phyloP scores from a whole-genome alignment of 2,329 filamentous ascomycete species.

The Botrytis hyacinthi region DNA sequence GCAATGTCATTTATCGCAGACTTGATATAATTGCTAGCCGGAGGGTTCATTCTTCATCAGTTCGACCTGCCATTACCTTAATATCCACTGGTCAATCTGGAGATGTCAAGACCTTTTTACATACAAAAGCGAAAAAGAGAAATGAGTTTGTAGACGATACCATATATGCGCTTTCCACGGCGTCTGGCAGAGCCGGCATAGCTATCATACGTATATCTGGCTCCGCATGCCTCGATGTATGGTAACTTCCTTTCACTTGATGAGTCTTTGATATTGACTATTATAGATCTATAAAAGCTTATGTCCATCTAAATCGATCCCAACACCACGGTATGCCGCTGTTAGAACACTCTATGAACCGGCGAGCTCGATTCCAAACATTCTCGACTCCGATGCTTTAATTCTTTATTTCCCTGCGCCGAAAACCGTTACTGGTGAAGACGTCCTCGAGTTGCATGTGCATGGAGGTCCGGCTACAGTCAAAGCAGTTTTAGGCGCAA shows the following conservation, averaged over 20 bases:
- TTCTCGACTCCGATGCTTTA: constrained; percentile 66
- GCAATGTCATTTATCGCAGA: background rate
- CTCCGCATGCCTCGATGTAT: constrained; percentile 65
- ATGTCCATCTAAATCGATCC: constrained; percentile 54
- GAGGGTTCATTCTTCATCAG: background rate
- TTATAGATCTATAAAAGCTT: constrained; percentile 61
- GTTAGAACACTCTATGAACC: constrained; percentile 73
- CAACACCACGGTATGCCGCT: constrained; percentile 62
- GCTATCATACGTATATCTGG: constrained; percentile 88
- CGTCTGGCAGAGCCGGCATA: constrained; percentile 81
- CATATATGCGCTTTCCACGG: constrained; percentile 90
- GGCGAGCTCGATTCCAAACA: constrained; percentile 38
- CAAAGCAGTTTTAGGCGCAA: constrained; percentile 77
- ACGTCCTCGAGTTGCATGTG: constrained; percentile 89
- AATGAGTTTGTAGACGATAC: constrained; percentile 46
- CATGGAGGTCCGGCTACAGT: constrained; percentile 89
- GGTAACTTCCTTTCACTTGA: constrained; percentile 24
- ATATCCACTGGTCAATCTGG: background rate
- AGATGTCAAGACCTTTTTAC: background rate
- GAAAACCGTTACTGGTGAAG: constrained; percentile 84
- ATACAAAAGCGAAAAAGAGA: background rate
- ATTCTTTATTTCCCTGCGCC: constrained; percentile 76
- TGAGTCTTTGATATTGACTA: constrained; percentile 20
- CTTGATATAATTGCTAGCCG: background rate
- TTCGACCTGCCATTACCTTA: background rate